These are phyloP conservation scores for Cyclotella cryptica DNA, from an alignment of 108 stramenopile genomes.

Conservation along the genomic window DNA sequence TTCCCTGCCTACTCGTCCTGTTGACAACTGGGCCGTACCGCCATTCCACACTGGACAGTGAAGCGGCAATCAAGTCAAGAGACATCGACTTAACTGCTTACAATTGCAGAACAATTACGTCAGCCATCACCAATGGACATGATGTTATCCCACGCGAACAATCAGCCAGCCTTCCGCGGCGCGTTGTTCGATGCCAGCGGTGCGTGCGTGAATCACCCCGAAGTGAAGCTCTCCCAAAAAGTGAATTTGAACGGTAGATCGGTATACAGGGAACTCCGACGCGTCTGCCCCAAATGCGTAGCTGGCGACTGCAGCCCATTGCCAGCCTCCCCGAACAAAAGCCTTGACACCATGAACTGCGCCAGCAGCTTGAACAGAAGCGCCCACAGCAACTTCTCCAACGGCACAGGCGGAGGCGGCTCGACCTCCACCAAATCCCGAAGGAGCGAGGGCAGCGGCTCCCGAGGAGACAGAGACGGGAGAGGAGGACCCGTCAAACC, in stretches of 20 bases:
- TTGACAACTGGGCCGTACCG: too few species aligned
- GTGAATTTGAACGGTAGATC: slow-evolving; percentile 3
- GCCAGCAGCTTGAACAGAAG: background rate
- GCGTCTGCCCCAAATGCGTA: slow-evolving; percentile 18
- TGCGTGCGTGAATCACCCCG: slow-evolving; percentile 25
- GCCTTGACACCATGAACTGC: background rate
- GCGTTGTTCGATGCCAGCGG: slow-evolving; percentile 20
- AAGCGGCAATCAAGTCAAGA: too few species aligned
- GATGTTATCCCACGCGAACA: background rate
- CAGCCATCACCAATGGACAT: background rate
- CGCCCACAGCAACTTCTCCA: slow-evolving; percentile 1
- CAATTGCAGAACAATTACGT: too few species aligned
- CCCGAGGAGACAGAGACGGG: background rate
- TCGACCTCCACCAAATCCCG: background rate
- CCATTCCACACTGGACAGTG: too few species aligned
- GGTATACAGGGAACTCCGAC: slow-evolving; percentile 20
- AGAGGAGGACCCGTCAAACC: slow-evolving; percentile 1
- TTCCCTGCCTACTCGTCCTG: too few species aligned
- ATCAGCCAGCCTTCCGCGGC: slow-evolving; percentile 24
- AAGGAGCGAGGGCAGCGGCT: background rate
- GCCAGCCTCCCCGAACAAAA: background rate
- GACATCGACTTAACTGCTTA: too few species aligned
- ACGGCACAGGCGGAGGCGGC: background rate
- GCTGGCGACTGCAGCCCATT: background rate
- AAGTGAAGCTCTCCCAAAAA: slow-evolving; percentile 19